Conservation (phyloP, 2,329 filamentous ascomycete genomes). For the Ophiostoma perfectum region DNA sequence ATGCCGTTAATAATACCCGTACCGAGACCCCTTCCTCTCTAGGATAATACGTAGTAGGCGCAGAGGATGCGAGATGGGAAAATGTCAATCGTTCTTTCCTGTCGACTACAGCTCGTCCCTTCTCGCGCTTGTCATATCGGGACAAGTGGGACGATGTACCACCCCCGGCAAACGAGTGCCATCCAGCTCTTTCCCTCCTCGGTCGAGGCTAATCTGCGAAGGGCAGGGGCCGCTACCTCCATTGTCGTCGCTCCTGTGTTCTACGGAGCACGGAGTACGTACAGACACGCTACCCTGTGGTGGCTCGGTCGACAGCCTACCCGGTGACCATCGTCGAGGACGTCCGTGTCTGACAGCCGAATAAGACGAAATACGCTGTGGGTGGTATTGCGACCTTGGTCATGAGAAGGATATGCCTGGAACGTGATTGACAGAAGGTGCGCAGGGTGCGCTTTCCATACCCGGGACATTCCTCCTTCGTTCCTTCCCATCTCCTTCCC, state of each 20-base stretch:
- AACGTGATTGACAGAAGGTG: not conserved
- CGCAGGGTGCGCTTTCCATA: constrained; percentile 1
- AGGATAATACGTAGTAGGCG: not conserved
- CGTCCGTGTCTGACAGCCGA: not conserved
- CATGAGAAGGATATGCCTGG: not conserved
- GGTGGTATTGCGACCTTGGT: no score
- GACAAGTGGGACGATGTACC: not conserved
- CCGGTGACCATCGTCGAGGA: not conserved
- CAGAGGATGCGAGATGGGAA: not conserved
- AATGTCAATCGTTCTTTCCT: constrained; percentile 1
- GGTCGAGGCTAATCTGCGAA: constrained; percentile 4
- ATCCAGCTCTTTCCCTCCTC: not conserved
- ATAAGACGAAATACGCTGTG: no score
- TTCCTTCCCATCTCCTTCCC: not conserved
- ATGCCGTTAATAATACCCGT: no score
- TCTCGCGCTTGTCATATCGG: constrained; percentile 15
- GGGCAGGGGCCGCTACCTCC: not conserved
- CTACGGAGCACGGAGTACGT: not conserved
- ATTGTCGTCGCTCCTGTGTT: not conserved
- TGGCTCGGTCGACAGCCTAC: not conserved
- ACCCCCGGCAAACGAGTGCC: not conserved
- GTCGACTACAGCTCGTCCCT: not conserved
- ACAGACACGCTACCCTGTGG: not conserved
- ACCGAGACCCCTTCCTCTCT: not conserved
- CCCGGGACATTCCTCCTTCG: not conserved